Conservation (phyloP, 2,329 filamentous ascomycete species). For the Ophiostoma triangulosporum region DNA sequence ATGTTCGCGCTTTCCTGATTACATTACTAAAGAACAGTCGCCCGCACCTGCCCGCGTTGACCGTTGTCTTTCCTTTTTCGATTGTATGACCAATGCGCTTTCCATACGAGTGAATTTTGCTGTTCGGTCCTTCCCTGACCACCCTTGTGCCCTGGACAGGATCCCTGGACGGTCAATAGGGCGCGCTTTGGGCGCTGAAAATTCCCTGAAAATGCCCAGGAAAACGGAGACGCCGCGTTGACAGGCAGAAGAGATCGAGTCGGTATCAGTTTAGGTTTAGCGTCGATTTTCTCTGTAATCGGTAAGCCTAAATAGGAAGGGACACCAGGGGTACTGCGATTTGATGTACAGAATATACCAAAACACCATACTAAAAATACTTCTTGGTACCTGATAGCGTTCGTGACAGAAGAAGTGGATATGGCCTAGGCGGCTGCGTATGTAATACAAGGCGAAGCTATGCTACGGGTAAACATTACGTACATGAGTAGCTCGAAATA, state of each 20-base stretch:
- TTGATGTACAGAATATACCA: constrained; percentile 1
- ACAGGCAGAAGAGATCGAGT: constrained; percentile 11
- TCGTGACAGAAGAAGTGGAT: neutral
- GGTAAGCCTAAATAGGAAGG: constrained; percentile 12
- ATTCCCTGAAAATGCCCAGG: neutral
- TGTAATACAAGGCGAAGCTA: neutral
- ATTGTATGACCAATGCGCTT: neutral
- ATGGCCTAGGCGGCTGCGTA: neutral
- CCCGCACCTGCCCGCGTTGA: neutral
- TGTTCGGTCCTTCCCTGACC: neutral
- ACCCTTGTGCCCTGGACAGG: no score
- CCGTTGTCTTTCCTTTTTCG: neutral
- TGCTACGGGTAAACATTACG: neutral
- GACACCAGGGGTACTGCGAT: neutral
- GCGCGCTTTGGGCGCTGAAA: neutral
- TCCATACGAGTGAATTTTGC: neutral
- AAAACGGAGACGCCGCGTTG: constrained; percentile 1
- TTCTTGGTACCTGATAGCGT: neutral
- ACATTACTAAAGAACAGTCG: no score
- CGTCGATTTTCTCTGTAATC: constrained; percentile 10
- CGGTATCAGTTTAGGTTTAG: constrained; percentile 25
- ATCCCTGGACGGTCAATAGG: neutral
- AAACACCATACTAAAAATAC: neutral
- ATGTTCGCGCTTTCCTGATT: neutral
- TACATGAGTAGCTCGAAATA: neutral